Base-by-base conservation (phyloP, 139 green algal genomes). In the Chlamydomonas eustigma region DNA sequence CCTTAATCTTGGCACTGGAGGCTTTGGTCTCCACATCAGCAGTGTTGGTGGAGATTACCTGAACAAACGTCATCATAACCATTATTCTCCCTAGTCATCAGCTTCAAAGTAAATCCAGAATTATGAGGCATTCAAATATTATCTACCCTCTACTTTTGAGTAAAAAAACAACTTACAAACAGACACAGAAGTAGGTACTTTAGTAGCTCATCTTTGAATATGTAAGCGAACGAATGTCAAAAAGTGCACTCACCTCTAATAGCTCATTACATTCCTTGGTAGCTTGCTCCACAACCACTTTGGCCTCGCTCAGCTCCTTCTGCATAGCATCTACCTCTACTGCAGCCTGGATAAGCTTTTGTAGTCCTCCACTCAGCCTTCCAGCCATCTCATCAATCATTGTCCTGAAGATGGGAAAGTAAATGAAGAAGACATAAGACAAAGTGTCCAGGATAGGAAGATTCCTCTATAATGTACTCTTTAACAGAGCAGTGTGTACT, bases 211-310 rank as follows among this genome's bases (percentile, higher is more conserved):
- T n/a, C n/a, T n/a, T n/a, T n/a, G n/a, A n/a, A n/a, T n/a, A n/a
- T n/a, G n/a, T n/a, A n/a, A n/a, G n/a, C n/a, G n/a, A n/a, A n/a
- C n/a, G n/a, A n/a, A n/a, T n/a, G n/a, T 73, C n/a, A n/a, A n/a
- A n/a, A n/a, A n/a, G n/a, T n/a, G n/a, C n/a, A n/a, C n/a, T n/a
- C 44, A 91, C 86, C 74, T 91, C 86, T 22, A 97, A 75, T 75
- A 96, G 84, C 75, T 91, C 79, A 51, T 94, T 91, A 71, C 88
- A 93, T 77, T 95, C 91, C 80, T 88, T 80, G n/a, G 91, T 96
- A 22, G 91, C 89, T 36, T 77, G 73, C 73, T 93, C 88, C 70
- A 97, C 91, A 64, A 96, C 90, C 71, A 85, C 84, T 80, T 93
- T 92, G 69, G 91, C 90, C 63, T 92, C 77, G 30, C 74, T 91